Percentiles rank a stretch among this genome's conserved stretches.
Conservation (phyloP, 352 stramenopile genomes). For the Phytophthora chlamydospora region DNA sequence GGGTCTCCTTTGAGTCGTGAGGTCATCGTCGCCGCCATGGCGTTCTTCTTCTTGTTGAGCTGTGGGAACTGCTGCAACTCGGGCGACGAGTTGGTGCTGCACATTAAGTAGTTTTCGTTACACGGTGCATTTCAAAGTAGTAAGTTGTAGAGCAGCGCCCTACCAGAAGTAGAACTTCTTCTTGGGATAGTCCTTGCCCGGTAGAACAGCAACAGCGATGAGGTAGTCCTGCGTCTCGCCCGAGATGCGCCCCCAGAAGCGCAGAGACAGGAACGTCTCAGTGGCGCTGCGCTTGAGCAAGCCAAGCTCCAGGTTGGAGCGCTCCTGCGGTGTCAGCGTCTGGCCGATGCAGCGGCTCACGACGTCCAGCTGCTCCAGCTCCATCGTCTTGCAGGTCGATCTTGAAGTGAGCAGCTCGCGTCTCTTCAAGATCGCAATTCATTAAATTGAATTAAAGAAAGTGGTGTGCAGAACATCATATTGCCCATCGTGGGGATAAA, state of each 20-base stretch:
- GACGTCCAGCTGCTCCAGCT: constrained; percentile 79
- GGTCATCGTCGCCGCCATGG: constrained; percentile 49
- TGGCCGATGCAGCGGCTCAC: constrained; percentile 71
- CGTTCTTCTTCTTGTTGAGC: constrained; percentile 62
- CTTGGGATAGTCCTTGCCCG: constrained; percentile 68
- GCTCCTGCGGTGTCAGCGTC: constrained; percentile 76
- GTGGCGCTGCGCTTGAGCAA: constrained; percentile 72
- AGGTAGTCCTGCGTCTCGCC: constrained; percentile 78
- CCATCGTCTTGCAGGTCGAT: constrained; percentile 42
- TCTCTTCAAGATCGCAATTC: constrained; percentile 43
- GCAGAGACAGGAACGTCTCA: constrained; percentile 64
- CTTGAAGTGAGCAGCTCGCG: constrained; percentile 22
- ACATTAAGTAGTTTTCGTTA: constrained; percentile 2
- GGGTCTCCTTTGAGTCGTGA: constrained; percentile 74
- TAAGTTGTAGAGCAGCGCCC: background rate
- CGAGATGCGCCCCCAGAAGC: constrained; percentile 73
- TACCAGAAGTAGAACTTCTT: constrained; percentile 91
- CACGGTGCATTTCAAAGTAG: background rate
- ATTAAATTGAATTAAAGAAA: constrained; percentile 28
- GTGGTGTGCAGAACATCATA: constrained; percentile 19
- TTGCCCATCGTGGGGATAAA: constrained; percentile 24
- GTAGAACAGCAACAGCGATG: constrained; percentile 60
- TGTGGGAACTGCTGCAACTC: constrained; percentile 85
- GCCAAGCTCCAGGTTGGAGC: constrained; percentile 77
- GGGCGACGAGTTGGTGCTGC: constrained; percentile 74